Evolutionary conservation across 2,329 filamentous ascomycete species (phyloP), one percentile per base, ranked within the genome.

Genomic region (Passalora sequoiae): DNA sequence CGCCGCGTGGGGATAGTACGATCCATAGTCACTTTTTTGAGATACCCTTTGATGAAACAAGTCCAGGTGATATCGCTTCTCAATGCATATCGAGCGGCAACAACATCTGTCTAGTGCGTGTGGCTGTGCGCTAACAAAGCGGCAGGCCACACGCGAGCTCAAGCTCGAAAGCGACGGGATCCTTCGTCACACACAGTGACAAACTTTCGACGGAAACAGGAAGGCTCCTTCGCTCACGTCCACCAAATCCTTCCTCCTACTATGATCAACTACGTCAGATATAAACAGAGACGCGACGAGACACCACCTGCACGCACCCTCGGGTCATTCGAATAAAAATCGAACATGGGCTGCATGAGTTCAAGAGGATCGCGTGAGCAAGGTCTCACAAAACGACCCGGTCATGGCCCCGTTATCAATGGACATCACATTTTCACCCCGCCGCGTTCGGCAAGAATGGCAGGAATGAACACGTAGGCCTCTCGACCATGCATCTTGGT

Each of bases 1-100:
- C 15, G 38, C 30, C 29, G 46, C 36, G 12, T 49, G 46, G 46
- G 35, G 32, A 35, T 47, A 47, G 16, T 27, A 6, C 5, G 24
- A 28, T 12, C 30, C 17, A 24, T 8, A 20, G 9, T 29, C 30
- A 42, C n/a, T n/a, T n/a, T n/a, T n/a, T n/a, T n/a, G n/a, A n/a
- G n/a, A n/a, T n/a, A n/a, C n/a, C n/a, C n/a, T n/a, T n/a, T n/a
- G n/a, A n/a, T n/a, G n/a, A n/a, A n/a, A n/a, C n/a, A n/a, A n/a
- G n/a, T n/a, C n/a, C n/a, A n/a, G n/a, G n/a, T n/a, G n/a, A n/a
- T n/a, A n/a, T n/a, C n/a, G n/a, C n/a, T n/a, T n/a, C n/a, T n/a
- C n/a, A n/a, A n/a, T n/a, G n/a, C n/a, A n/a, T n/a, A n/a, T n/a
- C n/a, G n/a, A n/a, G n/a, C n/a, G n/a, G n/a, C n/a, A n/a, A n/a